Base-by-base conservation (phyloP, 352 stramenopile species). In the Phytophthora hibernalis region DNA sequence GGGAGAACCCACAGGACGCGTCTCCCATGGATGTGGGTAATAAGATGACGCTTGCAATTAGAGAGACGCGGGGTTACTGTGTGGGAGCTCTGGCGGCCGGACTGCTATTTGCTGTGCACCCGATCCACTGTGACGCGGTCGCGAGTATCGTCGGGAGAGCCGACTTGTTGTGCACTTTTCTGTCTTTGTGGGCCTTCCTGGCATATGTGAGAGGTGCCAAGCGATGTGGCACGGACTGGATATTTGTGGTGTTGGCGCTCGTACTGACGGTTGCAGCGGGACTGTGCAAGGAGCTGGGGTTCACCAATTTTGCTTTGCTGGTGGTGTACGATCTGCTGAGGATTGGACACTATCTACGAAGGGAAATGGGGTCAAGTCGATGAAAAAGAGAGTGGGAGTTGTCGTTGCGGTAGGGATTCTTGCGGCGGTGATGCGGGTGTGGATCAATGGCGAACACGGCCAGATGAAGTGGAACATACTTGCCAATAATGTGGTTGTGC, bases 51-150 rank as follows among this genome's bases (percentile, higher is more conserved):
- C 13, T 11, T 15, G 30, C 30, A 45, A 42, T 26, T 50, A 55
- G 3, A 47, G 15, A 37, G 2, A 52, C 18, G 2, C 33, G 51
- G 9, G 45, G 16, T 5, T 24, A 16, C 7, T 26, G 35, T 1
- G 13, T 31, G 3, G 67, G 55, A n/a, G 1, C 55, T 11, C 7
- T 72, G n/a, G 53, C 61, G 24, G 77, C 91, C 1, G 90, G 80
- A 0, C 45, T 97, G 33, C n/a, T 98, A 37, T 98, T 98, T 61
- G 89, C 89, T 4, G 88, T 97, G 20, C 92, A 98, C 58, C 89
- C 92, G 8, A 80, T 98, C 24, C 93, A 98, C 57, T 93, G 89
- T 37, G 92, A 98, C 61, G 87, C 92, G 1, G 74, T 98, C 15
- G 90, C 91, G 1, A 95, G 90, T 54, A 81, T 98, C 35, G 94